Evolutionary conservation across 345 rosid genomes (phyloP), one percentile per base, ranked within the genome.

Genomic region (Toxicodendron radicans): DNA sequence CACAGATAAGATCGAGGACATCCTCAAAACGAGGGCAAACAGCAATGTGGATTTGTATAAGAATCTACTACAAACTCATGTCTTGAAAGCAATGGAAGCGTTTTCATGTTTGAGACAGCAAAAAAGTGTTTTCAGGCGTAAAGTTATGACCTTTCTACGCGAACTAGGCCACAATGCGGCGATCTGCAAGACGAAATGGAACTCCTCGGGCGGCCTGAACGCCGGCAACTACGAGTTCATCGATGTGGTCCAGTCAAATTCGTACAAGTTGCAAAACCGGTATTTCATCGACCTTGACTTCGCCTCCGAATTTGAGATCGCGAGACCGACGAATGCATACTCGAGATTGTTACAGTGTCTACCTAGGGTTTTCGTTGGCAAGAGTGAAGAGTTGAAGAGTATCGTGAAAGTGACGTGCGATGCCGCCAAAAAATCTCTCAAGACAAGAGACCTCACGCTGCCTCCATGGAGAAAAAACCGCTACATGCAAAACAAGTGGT

Each of bases 391-490:
- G 43, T 81, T 95, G 81, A 91, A 88, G 86, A 78, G 63, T 76
- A 79, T 91, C 38, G 82, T 90, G 30, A 80, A 84, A 67, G 80
- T 73, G 13, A 88, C 83, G 75, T 73, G 89, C 67, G 89, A 90
- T 69, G 92, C 90, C 7, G 86, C 95, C 21, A 90, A 75, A 83
- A 73, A 82, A 38, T 92, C 99, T 61, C 71, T 95, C 30, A 92
- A 79, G 79, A 83, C 84, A 76, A 80, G 82, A 5, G 87, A 79
- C 4, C 90, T 95, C 7, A 81, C 89, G 11, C 73, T 92, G 41
- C 95, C 99, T 30, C 99, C 99, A 2, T 94, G 99, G 99, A 84
- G 97, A 56, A 95, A 95, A 72, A 88, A 92, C 73, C 90, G 97
- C 24, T 91, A 91, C 84, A 90, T 92, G 97, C 93, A 88, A 66